Evolutionary conservation across 192 early-diverging fungal species (phyloP).

Genomic region (Entophlyctis luteolus): DNA sequence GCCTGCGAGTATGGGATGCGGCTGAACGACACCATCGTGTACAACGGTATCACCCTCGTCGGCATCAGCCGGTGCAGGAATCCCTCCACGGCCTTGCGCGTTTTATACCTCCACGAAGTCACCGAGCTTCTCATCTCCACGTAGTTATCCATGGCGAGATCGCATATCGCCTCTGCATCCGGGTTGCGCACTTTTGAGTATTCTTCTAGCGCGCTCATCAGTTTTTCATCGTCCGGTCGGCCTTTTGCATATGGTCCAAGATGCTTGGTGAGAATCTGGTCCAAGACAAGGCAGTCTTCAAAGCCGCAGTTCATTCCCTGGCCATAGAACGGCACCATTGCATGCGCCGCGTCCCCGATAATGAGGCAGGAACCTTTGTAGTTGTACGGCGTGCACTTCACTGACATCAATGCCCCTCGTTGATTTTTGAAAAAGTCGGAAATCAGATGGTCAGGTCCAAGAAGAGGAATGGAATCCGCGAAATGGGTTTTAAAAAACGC

Average conservation of each 20-base stretch:
- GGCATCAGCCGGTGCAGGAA: conserved; percentile 73
- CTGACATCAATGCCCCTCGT: conserved; percentile 74
- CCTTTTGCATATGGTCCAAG: conserved; percentile 13
- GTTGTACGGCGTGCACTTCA: conserved; percentile 86
- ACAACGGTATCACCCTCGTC: conserved; percentile 72
- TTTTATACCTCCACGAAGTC: conserved; percentile 64
- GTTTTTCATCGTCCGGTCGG: conserved; percentile 31
- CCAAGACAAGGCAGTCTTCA: conserved; percentile 79
- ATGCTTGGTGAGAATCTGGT: conserved; percentile 44
- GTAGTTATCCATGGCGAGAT: conserved; percentile 91
- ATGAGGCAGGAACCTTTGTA: conserved; percentile 73
- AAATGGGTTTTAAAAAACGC: conserved; percentile 47
- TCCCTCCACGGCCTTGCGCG: conserved; percentile 77
- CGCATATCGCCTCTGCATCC: conserved; percentile 84
- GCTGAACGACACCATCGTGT: conserved; percentile 94
- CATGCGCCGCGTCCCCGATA: conserved; percentile 93
- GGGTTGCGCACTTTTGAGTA: conserved; percentile 66
- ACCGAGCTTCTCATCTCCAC: conserved; percentile 89
- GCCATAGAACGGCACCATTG: conserved; percentile 98
- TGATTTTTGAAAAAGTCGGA: conserved; percentile 75
- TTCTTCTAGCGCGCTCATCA: conserved; percentile 64
- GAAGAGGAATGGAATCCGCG: conserved; percentile 68
- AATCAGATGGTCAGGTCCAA: conserved; percentile 68
- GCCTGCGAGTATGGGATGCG: conserved; percentile 78
- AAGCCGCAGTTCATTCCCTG: conserved; percentile 98